Evolutionary conservation across 2,329 filamentous ascomycete genomes (phyloP), one percentile per base, ranked within the genome.

Genomic region (Xylariaceae sp.): DNA sequence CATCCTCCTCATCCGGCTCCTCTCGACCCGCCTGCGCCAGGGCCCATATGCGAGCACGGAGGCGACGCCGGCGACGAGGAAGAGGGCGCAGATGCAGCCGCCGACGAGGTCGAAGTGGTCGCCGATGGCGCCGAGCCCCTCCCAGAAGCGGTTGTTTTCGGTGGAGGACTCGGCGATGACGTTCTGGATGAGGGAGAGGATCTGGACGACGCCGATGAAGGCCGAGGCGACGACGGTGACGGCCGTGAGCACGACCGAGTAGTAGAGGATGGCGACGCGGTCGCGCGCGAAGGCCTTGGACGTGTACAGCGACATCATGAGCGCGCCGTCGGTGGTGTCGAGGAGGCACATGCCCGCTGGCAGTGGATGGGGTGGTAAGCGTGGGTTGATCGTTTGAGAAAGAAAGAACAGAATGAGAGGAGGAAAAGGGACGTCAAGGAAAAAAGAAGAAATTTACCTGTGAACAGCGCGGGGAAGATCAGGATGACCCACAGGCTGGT

Each of bases 271-370:
- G 1, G 89, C 88, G n/a, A 96, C 77, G 1, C 74, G 73, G 51
- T 96, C 89, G 37, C 83, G 70, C 0, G 85, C 79, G 29, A 93
- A 80, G 19, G 82, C 68, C 40, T 75, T 85, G 24, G 81, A 83
- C 0, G 89, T 88, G 60, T 98, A 96, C 1, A 96, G 68, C 1
- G 83, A 80, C 76, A 94, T 89, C 89, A 96, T 96, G 14, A 95
- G 69, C 1, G 90, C 90, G 16, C 90, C 90, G 49, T 96, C 92
- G 0, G 80, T 83, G 0, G 89, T 95, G 59, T 96, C 92, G 5
- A 96, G 67, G 15, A 96, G 70, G 57, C 89, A 95, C 92, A 98
- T 96, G 38, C 87, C 92, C 1, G 83, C 86, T 81, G 31, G 3
- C 11, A 24, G 7, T n/a, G 19, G 14, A 35, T 5, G 36, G 32